These are phyloP conservation scores for Croton laevigatus DNA, from an alignment of 441 rosid genomes.

Conservation along the genomic window DNA sequence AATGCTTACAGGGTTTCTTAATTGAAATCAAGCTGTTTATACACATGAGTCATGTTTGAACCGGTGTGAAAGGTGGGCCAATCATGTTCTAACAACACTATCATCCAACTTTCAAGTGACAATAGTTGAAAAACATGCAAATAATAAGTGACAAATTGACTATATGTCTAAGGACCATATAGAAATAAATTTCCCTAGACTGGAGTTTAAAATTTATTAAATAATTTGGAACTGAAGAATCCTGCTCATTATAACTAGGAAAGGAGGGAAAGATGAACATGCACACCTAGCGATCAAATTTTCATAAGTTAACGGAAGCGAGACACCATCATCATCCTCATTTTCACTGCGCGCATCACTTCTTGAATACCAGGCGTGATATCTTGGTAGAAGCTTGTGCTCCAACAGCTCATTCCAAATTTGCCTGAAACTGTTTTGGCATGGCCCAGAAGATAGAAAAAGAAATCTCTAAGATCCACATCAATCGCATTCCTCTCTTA, in stretches of 20 bases:
- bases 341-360: conserved; percentile 57
- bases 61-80: no score
- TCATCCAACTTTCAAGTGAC: conserved; percentile 7
- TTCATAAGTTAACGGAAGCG: conserved; percentile 69
- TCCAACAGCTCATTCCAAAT: conserved; percentile 80
- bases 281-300: conserved; percentile 74
- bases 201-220: conserved; percentile 3
- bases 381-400: conserved; percentile 87
- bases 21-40: no score
- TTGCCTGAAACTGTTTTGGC: conserved; percentile 64
- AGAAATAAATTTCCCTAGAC: conserved; percentile 7
- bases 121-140: neutral
- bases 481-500: conserved; percentile 52
- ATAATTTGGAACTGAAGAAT: conserved; percentile 12
- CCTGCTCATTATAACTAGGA: neutral
- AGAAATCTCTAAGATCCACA: conserved; percentile 83
- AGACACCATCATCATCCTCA: conserved; percentile 67
- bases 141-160: neutral
- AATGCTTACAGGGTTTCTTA: no score
- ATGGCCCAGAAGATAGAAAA: conserved; percentile 86
- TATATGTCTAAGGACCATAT: neutral
- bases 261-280: conserved; percentile 6
- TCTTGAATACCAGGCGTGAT: conserved; percentile 97
- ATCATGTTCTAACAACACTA: no score
- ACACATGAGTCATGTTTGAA: no score